Base-by-base conservation (phyloP, 2,329 filamentous ascomycete species). In the Cryphonectria radicalis region DNA sequence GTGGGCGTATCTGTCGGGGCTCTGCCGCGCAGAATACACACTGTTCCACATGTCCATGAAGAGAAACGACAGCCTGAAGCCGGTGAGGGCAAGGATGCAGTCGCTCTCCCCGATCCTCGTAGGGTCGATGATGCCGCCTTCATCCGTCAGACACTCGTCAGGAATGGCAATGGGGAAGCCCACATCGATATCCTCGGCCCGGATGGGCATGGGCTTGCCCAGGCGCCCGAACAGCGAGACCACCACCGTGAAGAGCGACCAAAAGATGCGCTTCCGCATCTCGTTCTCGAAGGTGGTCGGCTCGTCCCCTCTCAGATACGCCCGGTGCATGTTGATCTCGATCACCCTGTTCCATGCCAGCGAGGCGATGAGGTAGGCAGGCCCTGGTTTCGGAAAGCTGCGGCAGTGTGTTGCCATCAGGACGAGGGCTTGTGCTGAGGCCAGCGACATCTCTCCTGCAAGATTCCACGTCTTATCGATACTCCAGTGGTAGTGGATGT, bases 401-500 rank as follows among this genome's bases (percentile, higher is more conserved):
- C 93, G 89, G 4, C 93, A 87, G 78, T 95, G 92, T 3, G 88
- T 81, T 71, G 90, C 90, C 25, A 97, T 89, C 81, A 96, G 82
- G 14, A 90, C 85, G 76, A 96, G 79, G 4, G 92, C 93, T 79
- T 96, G 93, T 10, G 94, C 85, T 67, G 93, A 89, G 63, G 89
- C 83, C 19, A 94, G 81, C 0, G 88, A 89, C 70, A 88, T 88
- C 25, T 89, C 88, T 7, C 84, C 84, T 19, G 89, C 81, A 4
- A 97, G 82, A 64, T 93, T 84, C 73, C 89, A 91, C 74, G 92
- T 89, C 79, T 91, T 90, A 77, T 88, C 89, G 62, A 95, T 81
- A 1, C 91, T 87, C 77, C 91, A 95, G 76, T 94, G 91, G 75
- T 95, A 95, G 78, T 96, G 93, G 68, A 88, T 88, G 79, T 94